Percentiles rank a stretch among this genome's conserved stretches.
These are phyloP conservation scores for Dothidotthia symphoricarpi DNA, from an alignment of 2,329 filamentous ascomycete genomes.

Conservation along the genomic window DNA sequence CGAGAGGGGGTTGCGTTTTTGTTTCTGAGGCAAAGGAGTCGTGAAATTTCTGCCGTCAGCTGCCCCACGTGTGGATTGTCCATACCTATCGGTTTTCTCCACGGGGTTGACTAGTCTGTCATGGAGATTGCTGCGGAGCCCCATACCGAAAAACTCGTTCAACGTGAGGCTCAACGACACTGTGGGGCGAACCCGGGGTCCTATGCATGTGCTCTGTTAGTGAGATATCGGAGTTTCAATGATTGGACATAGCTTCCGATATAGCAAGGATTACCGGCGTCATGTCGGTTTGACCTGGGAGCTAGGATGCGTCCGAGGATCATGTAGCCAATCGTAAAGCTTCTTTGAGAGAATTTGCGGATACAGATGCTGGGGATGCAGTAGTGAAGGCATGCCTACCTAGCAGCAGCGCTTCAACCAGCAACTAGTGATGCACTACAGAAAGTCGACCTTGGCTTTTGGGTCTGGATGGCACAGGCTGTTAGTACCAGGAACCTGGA, in stretches of 20 bases:
- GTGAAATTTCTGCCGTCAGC: neutral
- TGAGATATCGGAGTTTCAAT: neutral
- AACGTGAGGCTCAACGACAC: conserved; percentile 30
- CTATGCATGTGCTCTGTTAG: conserved; percentile 6
- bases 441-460: conserved; percentile 8
- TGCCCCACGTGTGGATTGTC: conserved; percentile 5
- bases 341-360: conserved; percentile 16
- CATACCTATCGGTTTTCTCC: conserved; percentile 20
- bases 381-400: conserved; percentile 14
- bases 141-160: conserved; percentile 10
- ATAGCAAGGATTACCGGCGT: conserved; percentile 21
- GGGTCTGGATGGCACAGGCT: conserved; percentile 27
- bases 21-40: too few species aligned
- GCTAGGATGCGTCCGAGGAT: conserved; percentile 6
- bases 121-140: conserved; percentile 25
- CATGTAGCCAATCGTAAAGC: conserved; percentile 14
- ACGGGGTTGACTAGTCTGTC: conserved; percentile 15
- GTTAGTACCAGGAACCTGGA: conserved; percentile 12
- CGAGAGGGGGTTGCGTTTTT: too few species aligned
- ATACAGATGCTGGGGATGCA: conserved; percentile 15
- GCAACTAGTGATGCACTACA: conserved; percentile 15
- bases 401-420: conserved; percentile 13
- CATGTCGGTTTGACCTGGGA: conserved; percentile 2
- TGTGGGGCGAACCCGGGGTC: conserved; percentile 16
- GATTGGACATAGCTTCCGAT: conserved; percentile 16